A percentile compares a stretch with the other conserved stretches of the same genome.
These are phyloP conservation scores for Pelargonium myrrhifolium DNA, from an alignment of 441 rosid genomes.

Conservation along the genomic window DNA sequence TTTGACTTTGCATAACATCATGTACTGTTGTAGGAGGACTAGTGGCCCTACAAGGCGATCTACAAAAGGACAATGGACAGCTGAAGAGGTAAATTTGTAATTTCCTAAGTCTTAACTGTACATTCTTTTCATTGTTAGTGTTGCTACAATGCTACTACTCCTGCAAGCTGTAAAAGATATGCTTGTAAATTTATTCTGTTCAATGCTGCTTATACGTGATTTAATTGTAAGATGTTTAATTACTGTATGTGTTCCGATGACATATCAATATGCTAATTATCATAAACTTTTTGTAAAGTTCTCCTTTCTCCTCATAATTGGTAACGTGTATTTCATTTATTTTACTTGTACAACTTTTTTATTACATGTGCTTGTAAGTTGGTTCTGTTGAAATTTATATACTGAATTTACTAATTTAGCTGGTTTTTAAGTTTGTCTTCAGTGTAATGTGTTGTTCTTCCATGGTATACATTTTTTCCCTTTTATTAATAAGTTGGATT, in stretches of 20 bases:
- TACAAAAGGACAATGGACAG: constrained; percentile 97
- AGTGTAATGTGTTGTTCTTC: not conserved
- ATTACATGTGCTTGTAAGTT: not conserved
- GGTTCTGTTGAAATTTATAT: not conserved
- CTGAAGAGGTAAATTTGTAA: constrained; percentile 65
- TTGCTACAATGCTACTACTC: not conserved
- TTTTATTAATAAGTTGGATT: constrained; percentile 4
- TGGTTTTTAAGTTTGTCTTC: not conserved
- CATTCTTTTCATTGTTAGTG: not conserved
- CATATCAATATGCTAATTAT: not conserved
- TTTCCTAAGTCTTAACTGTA: not conserved
- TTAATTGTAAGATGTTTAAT: too few species aligned
- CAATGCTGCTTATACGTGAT: too few species aligned
- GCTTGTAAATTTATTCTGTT: too few species aligned
- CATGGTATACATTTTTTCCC: not conserved
- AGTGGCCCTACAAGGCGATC: constrained; percentile 98
- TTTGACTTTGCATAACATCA: not conserved
- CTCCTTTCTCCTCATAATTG: not conserved
- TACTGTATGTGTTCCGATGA: not conserved
- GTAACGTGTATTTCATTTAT: not conserved
- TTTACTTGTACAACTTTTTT: not conserved
- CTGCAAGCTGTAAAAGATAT: not conserved
- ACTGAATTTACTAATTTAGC: not conserved
- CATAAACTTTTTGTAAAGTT: too few species aligned
- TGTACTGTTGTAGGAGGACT: constrained; percentile 57